Base-by-base conservation (phyloP, 441 rosid genomes). In the Euphorbia schlechtendalii region DNA sequence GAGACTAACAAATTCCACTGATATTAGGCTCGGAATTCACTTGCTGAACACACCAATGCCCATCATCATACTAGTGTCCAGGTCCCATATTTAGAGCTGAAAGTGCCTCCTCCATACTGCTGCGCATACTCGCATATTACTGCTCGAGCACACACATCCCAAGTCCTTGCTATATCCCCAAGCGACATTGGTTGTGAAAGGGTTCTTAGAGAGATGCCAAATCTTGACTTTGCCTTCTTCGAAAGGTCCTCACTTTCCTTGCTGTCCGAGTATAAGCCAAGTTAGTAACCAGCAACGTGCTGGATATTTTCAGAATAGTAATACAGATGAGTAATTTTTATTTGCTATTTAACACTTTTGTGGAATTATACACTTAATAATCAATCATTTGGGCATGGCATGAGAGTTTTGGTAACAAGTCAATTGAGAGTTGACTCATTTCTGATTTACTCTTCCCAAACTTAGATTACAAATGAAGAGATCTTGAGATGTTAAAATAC, bases 101-200 rank as follows among this genome's bases (percentile, higher is more conserved):
- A 89, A 73, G 81, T 86, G 58, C 96, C 98, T 20, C 98, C 98
- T 0, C 93, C 96, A 21, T 70, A 73, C 74, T 79, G 82, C 71
- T 83, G 84, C 13, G 96, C 91, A 60, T 86, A 78, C 77, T 92
- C 96, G 8, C 82, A 76, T 24, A 89, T 84, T 22, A 84, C 95
- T 0, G 70, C 77, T 1, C 90, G 88, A 46, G 86, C 87, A 71
- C 95, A 89, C 53, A 74, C 74, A 68, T 89, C 95, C 96, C 96
- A 92, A 34, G 96, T 84, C 84, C 78, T 82, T 40, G 93, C 96
- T 65, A 92, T 89, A 46, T 87, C 95, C 66, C 74, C 73, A 9
- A 89, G 85, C 36, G 89, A 83, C 95, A 92, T 83, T 14, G 96
- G 98, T 69, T 84, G 90, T 5, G 88, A 79, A 72, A 89, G 84